Evolutionary conservation across 768 basidiomycete genomes (phyloP), one percentile per base, ranked within the genome.

Genomic region (Russula compacta): DNA sequence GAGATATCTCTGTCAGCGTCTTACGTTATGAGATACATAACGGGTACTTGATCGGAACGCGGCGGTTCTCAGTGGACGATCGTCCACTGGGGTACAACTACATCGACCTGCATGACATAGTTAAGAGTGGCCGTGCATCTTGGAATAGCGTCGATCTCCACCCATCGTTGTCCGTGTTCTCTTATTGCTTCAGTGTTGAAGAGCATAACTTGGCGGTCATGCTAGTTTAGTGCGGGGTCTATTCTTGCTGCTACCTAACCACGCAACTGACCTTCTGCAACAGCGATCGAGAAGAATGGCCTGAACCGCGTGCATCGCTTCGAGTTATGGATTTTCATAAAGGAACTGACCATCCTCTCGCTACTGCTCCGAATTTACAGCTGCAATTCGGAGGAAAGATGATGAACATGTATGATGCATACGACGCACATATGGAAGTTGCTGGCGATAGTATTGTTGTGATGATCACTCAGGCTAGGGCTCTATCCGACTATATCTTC

Each of bases 41-140:
- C 19, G 61, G 61, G 14, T 58, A 63, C 47, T 54, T 63, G 52
- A 42, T 63, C 32, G 61, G 52, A 5, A 36, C 47, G 29, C 56
- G 61, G 36, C 51, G 56, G 33, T 43, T 58, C 35, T 57, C 51
- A 19, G 39, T 36, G 35, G 57, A 63, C 46, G 61, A 63, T 63
- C 61, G 57, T 33, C 52, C 61, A 6, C 47, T 58, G 56, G 61
- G 61, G 21, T 63, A 63, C n/a, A 53, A 33, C n/a, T 63, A 53
- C 24, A 10, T 58, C 35, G 40, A 53, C 46, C 46, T 63, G 19
- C 46, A 63, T 14, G 57, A 63, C 9, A 32, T n/a, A 29, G 56
- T 58, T 10, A 46, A 48, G 46, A 19, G 39, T 21, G 52, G 61
- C 24, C 19, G 35, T 24, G 52, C 33, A 8, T 48, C 57, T 10